Conservation (phyloP, 306 rosid genomes). For the Cucumis sativus region DNA sequence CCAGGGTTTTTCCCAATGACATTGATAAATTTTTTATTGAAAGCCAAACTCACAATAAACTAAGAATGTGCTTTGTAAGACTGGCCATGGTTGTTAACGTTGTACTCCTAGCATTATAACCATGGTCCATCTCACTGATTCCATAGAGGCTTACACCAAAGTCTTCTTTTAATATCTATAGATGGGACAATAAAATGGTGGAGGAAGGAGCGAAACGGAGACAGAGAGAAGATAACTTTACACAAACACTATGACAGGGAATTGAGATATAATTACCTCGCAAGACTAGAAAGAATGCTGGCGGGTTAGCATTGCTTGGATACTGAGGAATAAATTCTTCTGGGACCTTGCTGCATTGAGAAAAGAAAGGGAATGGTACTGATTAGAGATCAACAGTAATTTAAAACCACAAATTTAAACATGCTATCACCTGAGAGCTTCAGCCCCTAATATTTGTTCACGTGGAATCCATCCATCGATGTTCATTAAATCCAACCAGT, state of each 20-base stretch:
- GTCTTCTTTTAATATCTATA: not conserved
- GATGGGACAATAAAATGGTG: not conserved
- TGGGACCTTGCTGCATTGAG: constrained; percentile 72
- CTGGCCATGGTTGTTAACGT: too few relatives aligned
- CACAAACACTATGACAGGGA: constrained; percentile 1
- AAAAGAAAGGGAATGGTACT: constrained; percentile 16
- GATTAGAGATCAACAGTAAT: constrained; percentile 5
- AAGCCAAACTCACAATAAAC: too few relatives aligned
- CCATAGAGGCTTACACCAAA: not conserved
- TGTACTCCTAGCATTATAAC: not conserved
- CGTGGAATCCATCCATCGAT: constrained; percentile 99
- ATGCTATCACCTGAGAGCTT: constrained; percentile 64
- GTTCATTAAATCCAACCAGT: constrained; percentile 93
- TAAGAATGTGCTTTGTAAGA: too few relatives aligned
- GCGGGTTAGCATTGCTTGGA: constrained; percentile 96
- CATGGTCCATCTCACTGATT: not conserved
- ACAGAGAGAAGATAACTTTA: not conserved
- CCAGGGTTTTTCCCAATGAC: too few relatives aligned
- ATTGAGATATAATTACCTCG: constrained; percentile 38
- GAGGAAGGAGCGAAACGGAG: not conserved
- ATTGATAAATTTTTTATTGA: too few relatives aligned
- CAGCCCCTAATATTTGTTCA: constrained; percentile 93
- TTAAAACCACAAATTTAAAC: constrained; percentile 9
- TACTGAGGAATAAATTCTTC: constrained; percentile 74
- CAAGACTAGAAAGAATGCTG: constrained; percentile 62